Conservation (phyloP, 495 filamentous ascomycete genomes). For the Parmelia sp. region DNA sequence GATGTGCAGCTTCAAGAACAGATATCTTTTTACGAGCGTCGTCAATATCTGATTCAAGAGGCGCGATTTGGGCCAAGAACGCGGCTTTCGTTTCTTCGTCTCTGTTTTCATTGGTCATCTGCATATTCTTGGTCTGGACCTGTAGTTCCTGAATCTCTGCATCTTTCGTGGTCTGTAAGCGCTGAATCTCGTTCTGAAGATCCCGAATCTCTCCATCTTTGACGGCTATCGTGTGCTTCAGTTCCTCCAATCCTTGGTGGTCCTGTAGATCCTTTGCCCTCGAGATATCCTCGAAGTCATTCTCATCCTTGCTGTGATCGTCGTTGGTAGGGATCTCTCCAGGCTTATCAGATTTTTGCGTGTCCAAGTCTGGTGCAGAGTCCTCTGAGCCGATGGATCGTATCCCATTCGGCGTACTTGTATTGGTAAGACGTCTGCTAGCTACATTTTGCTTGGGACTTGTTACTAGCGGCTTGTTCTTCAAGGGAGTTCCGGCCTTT, state of each 20-base stretch:
- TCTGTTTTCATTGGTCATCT: conserved; percentile 9
- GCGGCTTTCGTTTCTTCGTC: conserved; percentile 2
- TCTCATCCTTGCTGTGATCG: neutral
- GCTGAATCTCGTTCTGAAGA: neutral
- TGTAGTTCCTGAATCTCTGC: conserved; percentile 10
- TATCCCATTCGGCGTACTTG: neutral
- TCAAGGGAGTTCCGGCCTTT: conserved; percentile 1
- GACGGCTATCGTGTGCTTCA: neutral
- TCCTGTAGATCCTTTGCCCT: neutral
- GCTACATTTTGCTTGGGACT: neutral
- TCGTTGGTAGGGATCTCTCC: neutral
- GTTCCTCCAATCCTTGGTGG: neutral
- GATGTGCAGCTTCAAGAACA: conserved; percentile 11
- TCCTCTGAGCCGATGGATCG: neutral
- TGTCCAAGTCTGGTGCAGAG: neutral
- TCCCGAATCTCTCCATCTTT: neutral
- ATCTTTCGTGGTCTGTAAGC: neutral
- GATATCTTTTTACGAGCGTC: conserved; percentile 6
- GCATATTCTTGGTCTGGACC: conserved; percentile 7
- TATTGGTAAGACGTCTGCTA: neutral
- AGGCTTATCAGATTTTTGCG: neutral
- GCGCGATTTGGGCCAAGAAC: conserved; percentile 1
- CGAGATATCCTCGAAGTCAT: neutral
- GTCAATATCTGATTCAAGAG: conserved; percentile 11
- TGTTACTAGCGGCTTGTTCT: neutral